phyloP scores from a whole-genome alignment of 148 eudicot species.

The Cornus florida region DNA sequence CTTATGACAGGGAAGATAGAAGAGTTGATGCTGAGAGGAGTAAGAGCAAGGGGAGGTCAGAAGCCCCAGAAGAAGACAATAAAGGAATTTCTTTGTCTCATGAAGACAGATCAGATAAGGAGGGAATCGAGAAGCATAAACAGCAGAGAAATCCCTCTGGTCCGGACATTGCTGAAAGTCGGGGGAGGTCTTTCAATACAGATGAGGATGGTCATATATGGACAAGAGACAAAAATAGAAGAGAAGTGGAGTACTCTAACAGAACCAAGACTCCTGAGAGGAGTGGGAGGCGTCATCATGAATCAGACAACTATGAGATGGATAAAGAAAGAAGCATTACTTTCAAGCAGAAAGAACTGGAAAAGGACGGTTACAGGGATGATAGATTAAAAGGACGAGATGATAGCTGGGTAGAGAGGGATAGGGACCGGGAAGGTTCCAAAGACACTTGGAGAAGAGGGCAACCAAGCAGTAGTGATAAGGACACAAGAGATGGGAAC shows the following conservation, averaged over 20 bases:
- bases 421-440: slow-evolving; percentile 52
- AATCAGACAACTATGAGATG: slow-evolving; percentile 43
- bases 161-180: slow-evolving; percentile 36
- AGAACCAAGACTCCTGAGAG: slow-evolving; percentile 72
- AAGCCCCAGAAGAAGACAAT: slow-evolving; percentile 47
- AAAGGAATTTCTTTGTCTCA: slow-evolving; percentile 28
- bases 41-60: slow-evolving; percentile 50
- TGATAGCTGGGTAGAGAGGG: slow-evolving; percentile 62
- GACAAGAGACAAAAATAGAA: slow-evolving; percentile 48
- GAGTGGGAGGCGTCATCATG: slow-evolving; percentile 58
- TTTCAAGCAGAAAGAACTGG: slow-evolving; percentile 58
- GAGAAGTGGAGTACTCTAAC: slow-evolving; percentile 46
- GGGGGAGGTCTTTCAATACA: slow-evolving; percentile 41
- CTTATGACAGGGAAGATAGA: slow-evolving; percentile 51
- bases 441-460: slow-evolving; percentile 68
- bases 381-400: slow-evolving; percentile 64
- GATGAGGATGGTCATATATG: slow-evolving; percentile 42
- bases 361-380: slow-evolving; percentile 56
- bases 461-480: slow-evolving; percentile 44
- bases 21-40: slow-evolving; percentile 49
- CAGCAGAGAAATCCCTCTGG: slow-evolving; percentile 34
- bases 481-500: slow-evolving; percentile 50
- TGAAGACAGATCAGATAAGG: slow-evolving; percentile 46
- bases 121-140: slow-evolving; percentile 44
- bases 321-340: slow-evolving; percentile 57